These are phyloP conservation scores for Stephanodiscus triporus DNA, from an alignment of 108 stramenopile species.

Conservation along the genomic window DNA sequence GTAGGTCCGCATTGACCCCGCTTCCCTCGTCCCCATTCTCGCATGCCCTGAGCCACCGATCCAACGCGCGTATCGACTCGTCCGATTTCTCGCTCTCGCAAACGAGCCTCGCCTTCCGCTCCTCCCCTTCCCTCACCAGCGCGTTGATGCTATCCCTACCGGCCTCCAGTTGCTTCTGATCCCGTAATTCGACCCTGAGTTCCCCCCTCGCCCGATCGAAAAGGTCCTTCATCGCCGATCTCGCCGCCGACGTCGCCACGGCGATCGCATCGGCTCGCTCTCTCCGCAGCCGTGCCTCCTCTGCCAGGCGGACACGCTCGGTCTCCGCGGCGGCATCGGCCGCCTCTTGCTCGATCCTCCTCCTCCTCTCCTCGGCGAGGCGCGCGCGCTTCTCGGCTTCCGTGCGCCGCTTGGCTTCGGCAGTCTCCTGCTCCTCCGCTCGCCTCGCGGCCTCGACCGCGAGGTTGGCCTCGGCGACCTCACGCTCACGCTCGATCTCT, in stretches of 20 bases:
- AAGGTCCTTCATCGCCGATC: constrained; percentile 34
- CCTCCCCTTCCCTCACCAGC: constrained; percentile 32
- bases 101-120: constrained; percentile 46
- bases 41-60: constrained; percentile 51
- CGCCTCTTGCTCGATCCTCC: not conserved
- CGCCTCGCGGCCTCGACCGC: not conserved
- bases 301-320: too few relatives aligned
- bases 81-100: constrained; percentile 51
- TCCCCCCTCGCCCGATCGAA: constrained; percentile 41
- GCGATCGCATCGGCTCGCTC: constrained; percentile 59
- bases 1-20: constrained; percentile 27
- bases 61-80: constrained; percentile 50
- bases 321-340: too few relatives aligned
- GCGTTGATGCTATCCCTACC: constrained; percentile 51
- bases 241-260: constrained; percentile 54
- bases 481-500: constrained; percentile 2
- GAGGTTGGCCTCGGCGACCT: not conserved
- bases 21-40: not conserved
- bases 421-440: too few relatives aligned
- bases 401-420: too few relatives aligned
- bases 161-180: constrained; percentile 54
- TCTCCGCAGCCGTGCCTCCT: constrained; percentile 18
- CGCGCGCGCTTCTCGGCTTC: too few relatives aligned
- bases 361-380: constrained; percentile 31
- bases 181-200: constrained; percentile 53